Evolutionary conservation across 495 filamentous ascomycete genomes (phyloP), one percentile per base, ranked within the genome.

Genomic region (Aspergillus ostianus): DNA sequence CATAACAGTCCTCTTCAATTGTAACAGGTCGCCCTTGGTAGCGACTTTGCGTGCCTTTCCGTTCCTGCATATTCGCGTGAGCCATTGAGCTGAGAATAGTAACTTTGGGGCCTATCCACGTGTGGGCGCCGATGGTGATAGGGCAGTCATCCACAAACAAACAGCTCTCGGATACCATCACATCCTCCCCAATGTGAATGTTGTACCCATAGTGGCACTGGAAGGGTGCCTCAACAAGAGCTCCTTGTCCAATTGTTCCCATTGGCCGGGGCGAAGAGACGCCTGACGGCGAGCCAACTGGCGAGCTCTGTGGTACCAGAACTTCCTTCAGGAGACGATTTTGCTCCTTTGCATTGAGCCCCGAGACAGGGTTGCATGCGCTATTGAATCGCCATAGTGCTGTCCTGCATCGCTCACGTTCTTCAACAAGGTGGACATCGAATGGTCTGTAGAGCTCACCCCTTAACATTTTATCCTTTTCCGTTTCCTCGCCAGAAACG

Each of bases 191-290:
- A 61, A 98, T 87, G 44, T 82, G 82, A 63, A 98, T 89, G 66
- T 98, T 97, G 68, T 96, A 97, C 2, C 94, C 94, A 67, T 97
- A 98, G 66, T 97, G 92, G 72, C 94, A 98, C 41, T 80, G 87
- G 70, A 98, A 98, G 13, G 94, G 93, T 3, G 90, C 86, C 59
- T 97, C 92, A 46, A 98, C 90, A 45, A 86, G 81, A 8, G 90
- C 88, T 52, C 90, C 85, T 46, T 87, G 82, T 20, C 91, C 91
- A 19, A 96, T 86, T 32, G 82, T 81, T n/a, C 89, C 89, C 5
- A 57, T 50, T 19, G 69, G 65, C 27, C 69, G 71, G 45, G 68
- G 55, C 8, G 56, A 78, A 64, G 59, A 78, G 45, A 61, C 64
- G 65, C 48, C 79, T 66, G 61, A 82, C 65, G 58, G 84, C 60